phyloP scores from a whole-genome alignment of 208 protist species.

The Trypanosomatidae sp. region DNA sequence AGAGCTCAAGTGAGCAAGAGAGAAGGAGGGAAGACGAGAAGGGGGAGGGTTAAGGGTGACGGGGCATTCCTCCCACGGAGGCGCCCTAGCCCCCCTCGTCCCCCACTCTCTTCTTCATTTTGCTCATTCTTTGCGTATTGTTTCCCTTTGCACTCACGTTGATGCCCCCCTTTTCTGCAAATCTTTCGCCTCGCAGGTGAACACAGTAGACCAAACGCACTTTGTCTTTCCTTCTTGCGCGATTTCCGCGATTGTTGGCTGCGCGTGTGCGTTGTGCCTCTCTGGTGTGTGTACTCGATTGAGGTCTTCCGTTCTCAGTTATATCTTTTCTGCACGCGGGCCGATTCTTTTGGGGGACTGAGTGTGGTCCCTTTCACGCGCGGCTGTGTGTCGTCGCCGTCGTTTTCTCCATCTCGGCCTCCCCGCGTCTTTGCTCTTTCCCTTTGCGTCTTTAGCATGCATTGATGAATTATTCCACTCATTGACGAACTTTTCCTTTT shows the following conservation, averaged over 20 bases:
- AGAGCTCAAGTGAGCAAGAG: neutral
- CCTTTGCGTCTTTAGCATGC: neutral
- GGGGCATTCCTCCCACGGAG: neutral
- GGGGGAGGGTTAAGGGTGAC: neutral
- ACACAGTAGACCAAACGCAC: neutral
- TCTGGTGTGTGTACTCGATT: no score
- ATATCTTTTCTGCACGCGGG: no score
- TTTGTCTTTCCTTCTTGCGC: conserved; percentile 2
- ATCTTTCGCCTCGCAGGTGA: no score
- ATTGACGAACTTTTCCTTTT: neutral
- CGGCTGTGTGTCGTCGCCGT: neutral
- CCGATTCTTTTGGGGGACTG: neutral
- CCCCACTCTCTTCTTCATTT: neutral
- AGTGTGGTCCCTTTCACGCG: neutral
- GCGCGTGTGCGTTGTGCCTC: no score
- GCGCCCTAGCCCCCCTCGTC: neutral
- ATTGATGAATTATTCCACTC: no score
- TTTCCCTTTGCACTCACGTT: neutral
- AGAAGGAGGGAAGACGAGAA: neutral
- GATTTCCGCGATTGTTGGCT: no score
- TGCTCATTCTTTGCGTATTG: neutral
- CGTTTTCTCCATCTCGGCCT: neutral
- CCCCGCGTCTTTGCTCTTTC: neutral
- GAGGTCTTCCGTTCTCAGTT: no score
- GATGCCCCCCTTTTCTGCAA: no score